Conservation (phyloP, 2,329 filamentous ascomycete species). For the Nothophoma quercina region DNA sequence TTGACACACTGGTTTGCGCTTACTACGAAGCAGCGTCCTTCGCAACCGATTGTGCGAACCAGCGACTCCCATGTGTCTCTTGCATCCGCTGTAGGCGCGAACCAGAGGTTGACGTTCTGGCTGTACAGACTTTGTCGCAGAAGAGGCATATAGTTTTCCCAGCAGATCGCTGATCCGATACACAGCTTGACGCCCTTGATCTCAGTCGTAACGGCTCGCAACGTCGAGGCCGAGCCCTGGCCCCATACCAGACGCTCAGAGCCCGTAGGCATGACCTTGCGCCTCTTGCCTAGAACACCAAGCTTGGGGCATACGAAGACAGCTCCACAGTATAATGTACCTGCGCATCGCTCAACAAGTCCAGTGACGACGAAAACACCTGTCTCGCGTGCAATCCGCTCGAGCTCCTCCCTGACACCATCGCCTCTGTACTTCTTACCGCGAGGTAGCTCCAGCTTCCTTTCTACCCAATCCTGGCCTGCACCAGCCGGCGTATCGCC, state of each 20-base stretch:
- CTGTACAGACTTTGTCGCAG: conserved; percentile 83
- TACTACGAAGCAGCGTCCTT: conserved; percentile 85
- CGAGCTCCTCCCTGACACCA: conserved; percentile 81
- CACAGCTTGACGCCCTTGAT: conserved; percentile 83
- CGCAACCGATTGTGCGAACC: conserved; percentile 82
- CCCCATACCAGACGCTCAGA: conserved; percentile 88
- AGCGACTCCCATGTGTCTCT: conserved; percentile 82
- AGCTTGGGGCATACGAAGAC: conserved; percentile 80
- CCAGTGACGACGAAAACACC: conserved; percentile 85
- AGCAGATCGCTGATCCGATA: conserved; percentile 88
- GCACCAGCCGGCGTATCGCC: conserved; percentile 78
- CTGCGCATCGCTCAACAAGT: conserved; percentile 78
- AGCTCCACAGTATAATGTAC: conserved; percentile 82
- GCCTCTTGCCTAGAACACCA: conserved; percentile 81
- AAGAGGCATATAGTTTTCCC: conserved; percentile 96
- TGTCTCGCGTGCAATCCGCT: conserved; percentile 76
- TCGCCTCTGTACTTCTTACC: conserved; percentile 65
- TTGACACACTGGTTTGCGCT: conserved; percentile 84
- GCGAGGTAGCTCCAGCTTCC: conserved; percentile 62
- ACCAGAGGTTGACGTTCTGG: conserved; percentile 90
- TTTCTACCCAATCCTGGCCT: conserved; percentile 74
- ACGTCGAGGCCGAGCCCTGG: conserved; percentile 79
- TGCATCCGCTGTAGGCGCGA: conserved; percentile 87
- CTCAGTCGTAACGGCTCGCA: conserved; percentile 78
- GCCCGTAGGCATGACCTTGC: conserved; percentile 93